These are phyloP conservation scores for Colletotrichum sublineola DNA, from an alignment of 2,329 filamentous ascomycete genomes.

Conservation along the genomic window DNA sequence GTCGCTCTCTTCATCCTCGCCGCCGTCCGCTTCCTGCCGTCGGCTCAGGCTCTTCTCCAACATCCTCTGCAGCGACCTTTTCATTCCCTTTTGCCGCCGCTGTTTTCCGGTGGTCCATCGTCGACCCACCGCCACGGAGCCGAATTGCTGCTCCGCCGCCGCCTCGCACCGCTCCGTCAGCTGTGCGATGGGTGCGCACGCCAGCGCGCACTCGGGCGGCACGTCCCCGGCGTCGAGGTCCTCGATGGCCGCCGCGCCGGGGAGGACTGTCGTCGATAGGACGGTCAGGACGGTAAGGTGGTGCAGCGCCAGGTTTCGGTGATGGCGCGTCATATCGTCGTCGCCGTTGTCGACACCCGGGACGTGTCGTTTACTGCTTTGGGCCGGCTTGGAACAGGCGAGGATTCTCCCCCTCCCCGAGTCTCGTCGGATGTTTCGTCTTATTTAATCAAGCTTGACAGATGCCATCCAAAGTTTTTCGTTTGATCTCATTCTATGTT, in stretches of 20 bases:
- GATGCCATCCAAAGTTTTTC: background rate
- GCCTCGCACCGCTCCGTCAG: slow-evolving; percentile 33
- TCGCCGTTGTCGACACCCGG: background rate
- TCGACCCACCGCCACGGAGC: slow-evolving; percentile 3
- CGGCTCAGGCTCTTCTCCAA: background rate
- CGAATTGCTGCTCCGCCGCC: slow-evolving; percentile 14
- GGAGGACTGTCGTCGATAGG: slow-evolving; percentile 5
- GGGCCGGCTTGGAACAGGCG: background rate
- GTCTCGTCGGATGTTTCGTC: background rate
- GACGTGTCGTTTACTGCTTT: background rate
- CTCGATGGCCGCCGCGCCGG: slow-evolving; percentile 18
- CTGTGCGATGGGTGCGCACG: slow-evolving; percentile 27
- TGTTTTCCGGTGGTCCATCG: background rate
- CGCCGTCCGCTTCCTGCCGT: background rate
- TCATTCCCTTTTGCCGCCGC: background rate
- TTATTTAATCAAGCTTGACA: background rate
- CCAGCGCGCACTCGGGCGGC: slow-evolving; percentile 24
- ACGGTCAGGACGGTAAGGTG: slow-evolving; percentile 13
- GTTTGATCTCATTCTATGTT: no score
- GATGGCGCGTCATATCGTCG: slow-evolving; percentile 27
- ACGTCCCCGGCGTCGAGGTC: slow-evolving; percentile 37
- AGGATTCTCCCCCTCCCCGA: no score
- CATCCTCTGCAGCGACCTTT: background rate
- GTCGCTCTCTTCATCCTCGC: background rate
- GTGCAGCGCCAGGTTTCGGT: background rate